Evolutionary conservation across 495 filamentous ascomycete genomes (phyloP).

Genomic region (Podospora pseudoanserina): DNA sequence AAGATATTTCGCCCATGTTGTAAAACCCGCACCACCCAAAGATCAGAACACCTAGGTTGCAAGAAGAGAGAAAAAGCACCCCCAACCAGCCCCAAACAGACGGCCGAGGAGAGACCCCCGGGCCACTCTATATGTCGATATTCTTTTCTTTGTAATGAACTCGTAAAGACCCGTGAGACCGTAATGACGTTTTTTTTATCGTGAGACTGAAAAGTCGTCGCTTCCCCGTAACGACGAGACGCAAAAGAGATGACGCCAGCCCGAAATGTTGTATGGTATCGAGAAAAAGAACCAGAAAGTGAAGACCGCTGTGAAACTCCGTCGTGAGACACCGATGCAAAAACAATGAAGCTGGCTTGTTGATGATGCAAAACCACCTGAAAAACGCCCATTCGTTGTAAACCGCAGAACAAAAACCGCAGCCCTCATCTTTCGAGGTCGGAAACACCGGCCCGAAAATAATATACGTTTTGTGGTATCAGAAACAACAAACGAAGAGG

Average conservation of each 20-base stretch:
- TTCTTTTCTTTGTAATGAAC: constrained; percentile 36
- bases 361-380: constrained; percentile 34
- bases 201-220: constrained; percentile 34
- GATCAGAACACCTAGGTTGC: constrained; percentile 27
- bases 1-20: constrained; percentile 28
- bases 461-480: constrained; percentile 20
- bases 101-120: constrained; percentile 7
- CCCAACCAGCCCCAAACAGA: background rate
- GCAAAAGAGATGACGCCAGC: constrained; percentile 22
- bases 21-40: background rate
- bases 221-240: constrained; percentile 30
- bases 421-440: constrained; percentile 34
- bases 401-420: constrained; percentile 18
- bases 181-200: constrained; percentile 36
- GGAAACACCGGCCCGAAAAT: constrained; percentile 29
- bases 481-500: constrained; percentile 29
- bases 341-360: constrained; percentile 21
- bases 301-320: constrained; percentile 30
- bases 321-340: constrained; percentile 39
- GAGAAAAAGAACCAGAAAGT: constrained; percentile 20
- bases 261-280: constrained; percentile 35
- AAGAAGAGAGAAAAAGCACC: constrained; percentile 22
- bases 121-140: constrained; percentile 37
- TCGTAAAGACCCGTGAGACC: constrained; percentile 38
- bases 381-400: constrained; percentile 33